These are phyloP conservation scores for Anthoceros angustus DNA, from an alignment of 225 moss, liverwort and hornwort genomes.

Conservation along the genomic window DNA sequence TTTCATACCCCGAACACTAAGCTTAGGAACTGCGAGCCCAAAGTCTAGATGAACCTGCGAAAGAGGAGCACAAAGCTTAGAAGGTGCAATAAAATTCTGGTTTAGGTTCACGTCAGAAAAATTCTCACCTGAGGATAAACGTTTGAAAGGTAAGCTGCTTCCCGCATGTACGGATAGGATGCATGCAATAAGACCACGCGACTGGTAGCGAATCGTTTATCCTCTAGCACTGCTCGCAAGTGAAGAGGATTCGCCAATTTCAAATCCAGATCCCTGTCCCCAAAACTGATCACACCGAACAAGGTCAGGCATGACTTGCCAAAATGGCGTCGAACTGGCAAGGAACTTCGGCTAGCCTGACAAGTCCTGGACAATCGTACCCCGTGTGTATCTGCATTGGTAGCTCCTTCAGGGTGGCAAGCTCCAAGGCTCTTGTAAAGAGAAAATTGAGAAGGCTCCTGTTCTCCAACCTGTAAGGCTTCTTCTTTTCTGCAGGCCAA, in stretches of 20 bases:
- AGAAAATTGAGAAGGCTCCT: constrained; percentile 74
- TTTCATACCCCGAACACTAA: constrained; percentile 79
- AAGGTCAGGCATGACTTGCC: neutral
- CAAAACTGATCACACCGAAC: constrained; percentile 37
- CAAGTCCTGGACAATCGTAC: constrained; percentile 18
- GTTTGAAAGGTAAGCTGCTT: constrained; percentile 75
- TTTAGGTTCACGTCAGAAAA: neutral
- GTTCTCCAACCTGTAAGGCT: constrained; percentile 50
- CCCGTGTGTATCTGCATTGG: constrained; percentile 93
- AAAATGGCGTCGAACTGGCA: neutral
- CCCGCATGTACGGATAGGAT: constrained; percentile 89
- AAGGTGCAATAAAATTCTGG: neutral
- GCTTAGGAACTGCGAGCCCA: constrained; percentile 79
- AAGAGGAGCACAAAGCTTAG: neutral
- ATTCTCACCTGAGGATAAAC: constrained; percentile 65
- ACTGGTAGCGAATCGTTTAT: constrained; percentile 39
- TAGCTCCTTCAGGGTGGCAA: constrained; percentile 51
- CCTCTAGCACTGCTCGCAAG: constrained; percentile 71
- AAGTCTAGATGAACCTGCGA: constrained; percentile 69
- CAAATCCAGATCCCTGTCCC: constrained; percentile 85
- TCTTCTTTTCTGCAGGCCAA: constrained; percentile 11
- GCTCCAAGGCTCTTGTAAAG: constrained; percentile 62
- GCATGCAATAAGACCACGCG: constrained; percentile 76
- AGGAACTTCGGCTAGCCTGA: constrained; percentile 3
- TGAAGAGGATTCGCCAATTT: constrained; percentile 71